A percentile compares a stretch with the other conserved stretches of the same genome.
Evolutionary conservation across 495 filamentous ascomycete genomes (phyloP).

Genomic region (Chaetomium tenue): DNA sequence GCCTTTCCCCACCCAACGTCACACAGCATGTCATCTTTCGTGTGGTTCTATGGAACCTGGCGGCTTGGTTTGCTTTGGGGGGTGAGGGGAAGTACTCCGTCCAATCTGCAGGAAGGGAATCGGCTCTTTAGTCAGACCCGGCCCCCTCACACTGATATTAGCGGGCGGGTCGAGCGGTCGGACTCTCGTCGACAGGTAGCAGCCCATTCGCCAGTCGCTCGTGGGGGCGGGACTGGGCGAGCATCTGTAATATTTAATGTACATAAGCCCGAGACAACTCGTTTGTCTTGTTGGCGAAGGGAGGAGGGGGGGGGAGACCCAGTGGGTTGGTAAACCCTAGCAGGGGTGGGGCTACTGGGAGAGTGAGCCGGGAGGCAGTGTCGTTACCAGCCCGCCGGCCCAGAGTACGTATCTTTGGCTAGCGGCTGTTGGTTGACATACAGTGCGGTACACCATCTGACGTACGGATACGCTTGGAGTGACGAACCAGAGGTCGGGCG

Average conservation of each 20-base stretch:
- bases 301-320: background rate
- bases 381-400: constrained; percentile 4
- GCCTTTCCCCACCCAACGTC: constrained; percentile 12
- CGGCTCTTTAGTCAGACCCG: background rate
- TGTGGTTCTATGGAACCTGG: background rate
- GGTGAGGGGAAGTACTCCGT: background rate
- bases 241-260: no score
- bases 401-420: background rate
- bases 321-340: constrained; percentile 12
- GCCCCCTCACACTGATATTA: background rate
- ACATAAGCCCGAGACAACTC: background rate
- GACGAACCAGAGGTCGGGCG: background rate
- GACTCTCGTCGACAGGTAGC: background rate
- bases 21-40: constrained; percentile 9
- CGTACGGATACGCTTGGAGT: background rate
- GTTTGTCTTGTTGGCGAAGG: background rate
- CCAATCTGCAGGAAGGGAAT: background rate
- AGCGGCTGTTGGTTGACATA: background rate
- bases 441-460: background rate
- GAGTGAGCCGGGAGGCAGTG: background rate
- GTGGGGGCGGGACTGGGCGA: no score
- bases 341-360: background rate
- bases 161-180: background rate
- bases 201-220: background rate
- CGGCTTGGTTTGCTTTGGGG: background rate